Evolutionary conservation across 176 grass and related monocot species (phyloP), one percentile per base, ranked within the genome.

Genomic region (Olyra latifolia): DNA sequence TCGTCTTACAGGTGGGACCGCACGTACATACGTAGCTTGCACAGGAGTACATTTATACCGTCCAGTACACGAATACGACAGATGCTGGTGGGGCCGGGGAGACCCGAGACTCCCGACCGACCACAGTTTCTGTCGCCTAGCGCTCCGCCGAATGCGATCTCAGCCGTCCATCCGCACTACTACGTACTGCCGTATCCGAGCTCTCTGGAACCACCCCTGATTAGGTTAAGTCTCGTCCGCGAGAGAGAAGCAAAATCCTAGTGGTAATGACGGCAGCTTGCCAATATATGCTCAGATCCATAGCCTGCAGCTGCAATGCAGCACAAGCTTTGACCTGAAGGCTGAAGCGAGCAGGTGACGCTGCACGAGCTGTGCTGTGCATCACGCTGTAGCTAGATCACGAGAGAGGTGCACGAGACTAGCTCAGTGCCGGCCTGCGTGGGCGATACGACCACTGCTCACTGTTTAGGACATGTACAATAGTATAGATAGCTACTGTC

Each of bases 291-390:
- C 1, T 5, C 39, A 58, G 69, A 77, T 84, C 63, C 72, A 45
- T 68, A 20, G 19, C 19, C 53, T 10, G 7, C n/a, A 29, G 74
- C 22, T 29, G 71, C 11, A 7, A 39, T 15, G 40, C 64, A 20
- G 22, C 16, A 68, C 46, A 35, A 35, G 32, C 64, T 83, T 83
- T 83, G 80, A 83, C 80, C 80, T 67, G 49, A 58, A 28, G 23
- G 58, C 13, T 12, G 11, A 40, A 14, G 12, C 22, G 10, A 43
- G 64, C 32, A 69, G n/a, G 60, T 74, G 75, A 83, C 23, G 69
- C 32, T 49, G 47, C 86, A 72, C 0, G 32, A 2, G 32, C 32
- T 35, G 32, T 42, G 40, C 32, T 66, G 66, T 20, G 50, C 80
- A 79, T 66, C 49, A 41, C 49, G 66, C 49, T 44, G 32, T 35